Evolutionary conservation across 2,329 filamentous ascomycete species (phyloP), one percentile per base, ranked within the genome.

Genomic region (Tothia fuscella): DNA sequence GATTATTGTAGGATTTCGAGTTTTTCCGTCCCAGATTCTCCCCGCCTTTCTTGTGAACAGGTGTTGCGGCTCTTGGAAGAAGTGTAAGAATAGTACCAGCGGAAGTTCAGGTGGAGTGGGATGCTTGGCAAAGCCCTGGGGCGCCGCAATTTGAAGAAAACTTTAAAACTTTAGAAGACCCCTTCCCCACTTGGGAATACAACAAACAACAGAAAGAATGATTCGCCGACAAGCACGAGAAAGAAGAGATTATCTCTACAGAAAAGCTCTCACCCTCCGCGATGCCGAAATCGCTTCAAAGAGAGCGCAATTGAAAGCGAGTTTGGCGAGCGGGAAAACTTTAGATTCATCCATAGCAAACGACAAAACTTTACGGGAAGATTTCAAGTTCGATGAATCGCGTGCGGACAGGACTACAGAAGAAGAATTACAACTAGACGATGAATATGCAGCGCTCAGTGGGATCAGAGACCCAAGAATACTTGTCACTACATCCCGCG

Each of bases 221-320:
- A 44, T 43, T 16, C 19, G 80, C 54, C 75, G 80, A 70, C 80
- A 86, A 71, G 79, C 80, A 47, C 77, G 83, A 51, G 78, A 88
- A 61, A 72, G 85, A 53, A 73, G 83, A 52, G 85, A 93, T 58
- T 93, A 96, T 61, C 78, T 98, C 53, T 93, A 95, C 62, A 78
- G 89, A 5, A 33, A 24, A 19, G 89, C 91, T 28, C 72, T 95
- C 44, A 80, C 86, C 17, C 74, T 95, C 32, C 80, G 82, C 51
- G 86, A 95, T 65, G 89, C 89, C 47, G 89, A 94, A 56, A 93
- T 93, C 49, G 83, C 82, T 44, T 85, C 93, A 59, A 94, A 94
- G 61, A 73, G 89, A 53, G 82, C 88, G 29, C 84, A 93, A 58
- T 67, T 98, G 42, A 82, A 88, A 58, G 78, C 80, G 25, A 87